These are phyloP conservation scores for Saposhnikovia divaricata DNA, from an alignment of 129 eudicot genomes.

Conservation along the genomic window DNA sequence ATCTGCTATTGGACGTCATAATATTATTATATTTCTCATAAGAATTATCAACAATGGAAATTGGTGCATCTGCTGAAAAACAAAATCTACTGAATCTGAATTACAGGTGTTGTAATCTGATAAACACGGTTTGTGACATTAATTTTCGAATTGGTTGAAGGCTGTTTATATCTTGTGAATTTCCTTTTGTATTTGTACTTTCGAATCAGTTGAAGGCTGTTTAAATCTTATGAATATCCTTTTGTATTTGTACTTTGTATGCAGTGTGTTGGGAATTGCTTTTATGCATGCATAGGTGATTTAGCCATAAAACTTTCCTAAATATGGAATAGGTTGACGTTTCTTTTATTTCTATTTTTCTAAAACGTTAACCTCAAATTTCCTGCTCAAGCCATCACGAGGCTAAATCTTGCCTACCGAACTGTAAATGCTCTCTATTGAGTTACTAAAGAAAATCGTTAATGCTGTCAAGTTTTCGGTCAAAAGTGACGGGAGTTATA, in stretches of 20 bases:
- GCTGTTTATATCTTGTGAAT: background rate
- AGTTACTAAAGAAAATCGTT: background rate
- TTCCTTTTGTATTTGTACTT: background rate
- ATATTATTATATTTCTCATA: background rate
- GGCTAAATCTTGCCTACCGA: background rate
- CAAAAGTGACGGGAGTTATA: background rate
- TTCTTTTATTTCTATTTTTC: background rate
- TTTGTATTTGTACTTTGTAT: background rate
- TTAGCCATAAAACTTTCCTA: background rate
- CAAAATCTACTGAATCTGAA: background rate
- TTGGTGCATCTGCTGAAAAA: background rate
- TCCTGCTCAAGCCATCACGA: background rate
- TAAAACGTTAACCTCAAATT: background rate
- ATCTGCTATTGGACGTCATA: background rate
- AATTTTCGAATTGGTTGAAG: background rate
- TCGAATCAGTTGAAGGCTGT: background rate
- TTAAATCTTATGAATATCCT: background rate
- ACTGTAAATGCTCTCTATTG: background rate
- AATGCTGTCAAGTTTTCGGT: background rate
- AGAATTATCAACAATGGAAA: background rate
- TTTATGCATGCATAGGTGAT: background rate
- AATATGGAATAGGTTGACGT: background rate
- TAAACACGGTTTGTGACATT: background rate
- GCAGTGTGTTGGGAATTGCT: background rate
- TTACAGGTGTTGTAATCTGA: background rate